These are phyloP conservation scores for Mycena albidolilacea DNA, from an alignment of 768 basidiomycete genomes.

Conservation along the genomic window DNA sequence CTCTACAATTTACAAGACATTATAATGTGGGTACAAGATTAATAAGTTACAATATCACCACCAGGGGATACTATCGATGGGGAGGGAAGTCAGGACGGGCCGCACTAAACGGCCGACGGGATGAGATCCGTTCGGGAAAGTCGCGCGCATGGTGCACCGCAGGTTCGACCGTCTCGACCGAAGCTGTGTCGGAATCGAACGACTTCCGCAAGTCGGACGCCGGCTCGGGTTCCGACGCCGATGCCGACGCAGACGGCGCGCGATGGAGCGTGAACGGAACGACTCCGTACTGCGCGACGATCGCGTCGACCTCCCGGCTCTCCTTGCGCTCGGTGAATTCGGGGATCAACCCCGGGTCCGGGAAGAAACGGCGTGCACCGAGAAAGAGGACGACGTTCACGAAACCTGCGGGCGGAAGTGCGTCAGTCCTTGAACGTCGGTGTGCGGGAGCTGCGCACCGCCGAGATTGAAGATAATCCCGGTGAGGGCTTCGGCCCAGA, in stretches of 20 bases:
- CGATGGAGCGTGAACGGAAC: slow-evolving; percentile 41
- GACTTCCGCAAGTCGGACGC: background rate
- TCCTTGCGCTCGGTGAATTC: slow-evolving; percentile 43
- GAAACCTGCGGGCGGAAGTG: slow-evolving; percentile 39
- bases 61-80: background rate
- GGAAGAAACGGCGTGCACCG: slow-evolving; percentile 44
- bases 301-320: slow-evolving; percentile 26
- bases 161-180: slow-evolving; percentile 8
- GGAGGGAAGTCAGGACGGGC: background rate
- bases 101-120: slow-evolving; percentile 22
- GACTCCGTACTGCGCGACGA: slow-evolving; percentile 37
- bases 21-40: background rate
- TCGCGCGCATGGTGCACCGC: background rate
- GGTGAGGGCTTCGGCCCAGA: slow-evolving; percentile 34
- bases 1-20: too few species aligned
- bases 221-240: too few species aligned
- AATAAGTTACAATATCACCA: background rate
- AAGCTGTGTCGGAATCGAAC: background rate
- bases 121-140: slow-evolving; percentile 13
- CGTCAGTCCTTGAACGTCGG: background rate
- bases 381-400: slow-evolving; percentile 51
- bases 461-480: slow-evolving; percentile 43
- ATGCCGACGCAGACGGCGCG: background rate
- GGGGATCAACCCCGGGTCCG: slow-evolving; percentile 41
- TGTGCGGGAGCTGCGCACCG: slow-evolving; percentile 26